phyloP scores from a whole-genome alignment of 306 rosid genomes.

The Prunus mongolica region DNA sequence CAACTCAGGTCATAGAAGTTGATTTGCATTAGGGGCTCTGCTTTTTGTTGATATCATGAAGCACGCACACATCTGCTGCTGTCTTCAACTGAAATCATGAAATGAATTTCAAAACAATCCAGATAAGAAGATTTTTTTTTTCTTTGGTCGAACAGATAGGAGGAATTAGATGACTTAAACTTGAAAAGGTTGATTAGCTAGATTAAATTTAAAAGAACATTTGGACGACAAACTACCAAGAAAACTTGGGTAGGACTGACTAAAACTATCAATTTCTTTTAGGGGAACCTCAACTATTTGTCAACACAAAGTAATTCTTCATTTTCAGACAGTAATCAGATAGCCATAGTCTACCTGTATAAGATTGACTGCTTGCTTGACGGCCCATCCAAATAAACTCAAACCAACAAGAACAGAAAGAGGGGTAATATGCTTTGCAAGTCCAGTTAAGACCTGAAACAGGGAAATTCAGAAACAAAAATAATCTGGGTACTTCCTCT shows the following conservation, averaged over 20 bases:
- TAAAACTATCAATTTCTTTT: background rate
- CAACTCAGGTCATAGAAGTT: background rate
- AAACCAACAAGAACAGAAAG: constrained; percentile 50
- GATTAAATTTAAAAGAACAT: background rate
- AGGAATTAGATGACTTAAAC: background rate
- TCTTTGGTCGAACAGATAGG: background rate
- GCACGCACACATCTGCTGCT: constrained; percentile 59
- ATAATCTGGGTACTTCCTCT: constrained; percentile 11
- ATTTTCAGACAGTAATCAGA: background rate
- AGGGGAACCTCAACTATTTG: background rate
- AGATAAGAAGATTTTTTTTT: background rate
- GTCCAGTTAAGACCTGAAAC: constrained; percentile 60
- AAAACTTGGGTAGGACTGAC: background rate
- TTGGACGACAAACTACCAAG: background rate
- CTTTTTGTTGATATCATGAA: constrained; percentile 57
- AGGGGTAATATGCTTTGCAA: constrained; percentile 42
- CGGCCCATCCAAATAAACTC: constrained; percentile 86
- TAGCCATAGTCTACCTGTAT: constrained; percentile 57
- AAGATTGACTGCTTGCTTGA: constrained; percentile 76
- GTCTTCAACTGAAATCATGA: constrained; percentile 63
- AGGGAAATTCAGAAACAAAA: constrained; percentile 23
- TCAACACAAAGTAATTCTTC: background rate
- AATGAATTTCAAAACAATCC: background rate
- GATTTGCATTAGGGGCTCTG: constrained; percentile 37
- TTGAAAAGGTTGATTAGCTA: background rate